Conservation (phyloP, 208 protist species). For the Phytomonas francai region DNA sequence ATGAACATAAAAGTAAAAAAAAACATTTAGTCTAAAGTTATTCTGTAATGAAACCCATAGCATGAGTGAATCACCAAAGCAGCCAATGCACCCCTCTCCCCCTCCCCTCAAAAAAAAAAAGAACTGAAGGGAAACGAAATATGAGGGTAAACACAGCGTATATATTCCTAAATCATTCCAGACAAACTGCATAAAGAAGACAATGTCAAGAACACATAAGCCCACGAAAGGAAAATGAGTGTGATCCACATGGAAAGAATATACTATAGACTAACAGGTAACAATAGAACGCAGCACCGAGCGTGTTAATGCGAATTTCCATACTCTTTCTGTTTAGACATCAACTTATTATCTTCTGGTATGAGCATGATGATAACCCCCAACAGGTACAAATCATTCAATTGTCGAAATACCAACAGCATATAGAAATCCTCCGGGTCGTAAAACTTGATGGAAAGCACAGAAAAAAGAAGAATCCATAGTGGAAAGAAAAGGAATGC, state of each 20-base stretch:
- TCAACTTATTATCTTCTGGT: constrained; percentile 8
- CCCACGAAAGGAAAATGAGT: neutral
- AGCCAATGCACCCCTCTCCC: neutral
- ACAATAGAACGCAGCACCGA: neutral
- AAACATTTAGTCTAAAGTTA: neutral
- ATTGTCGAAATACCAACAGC: constrained; percentile 30
- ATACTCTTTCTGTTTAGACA: neutral
- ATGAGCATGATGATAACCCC: constrained; percentile 48
- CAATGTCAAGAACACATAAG: neutral
- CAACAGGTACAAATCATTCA: constrained; percentile 35
- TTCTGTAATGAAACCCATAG: neutral
- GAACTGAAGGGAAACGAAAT: neutral
- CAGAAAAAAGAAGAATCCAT: constrained; percentile 28
- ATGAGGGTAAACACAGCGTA: neutral
- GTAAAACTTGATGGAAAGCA: constrained; percentile 29
- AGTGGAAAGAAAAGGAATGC: constrained; percentile 38
- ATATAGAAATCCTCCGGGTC: constrained; percentile 56
- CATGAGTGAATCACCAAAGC: neutral
- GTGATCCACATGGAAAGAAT: neutral
- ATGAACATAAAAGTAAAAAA: constrained; percentile 14
- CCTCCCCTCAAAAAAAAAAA: neutral
- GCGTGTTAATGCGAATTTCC: neutral
- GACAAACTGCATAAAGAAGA: neutral
- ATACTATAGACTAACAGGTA: neutral
- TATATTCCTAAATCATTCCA: neutral